A percentile compares a stretch with the other conserved stretches of the same genome.
phyloP scores from a whole-genome alignment of 2,329 filamentous ascomycete species.

The Neopestalotiopsis sp. region DNA sequence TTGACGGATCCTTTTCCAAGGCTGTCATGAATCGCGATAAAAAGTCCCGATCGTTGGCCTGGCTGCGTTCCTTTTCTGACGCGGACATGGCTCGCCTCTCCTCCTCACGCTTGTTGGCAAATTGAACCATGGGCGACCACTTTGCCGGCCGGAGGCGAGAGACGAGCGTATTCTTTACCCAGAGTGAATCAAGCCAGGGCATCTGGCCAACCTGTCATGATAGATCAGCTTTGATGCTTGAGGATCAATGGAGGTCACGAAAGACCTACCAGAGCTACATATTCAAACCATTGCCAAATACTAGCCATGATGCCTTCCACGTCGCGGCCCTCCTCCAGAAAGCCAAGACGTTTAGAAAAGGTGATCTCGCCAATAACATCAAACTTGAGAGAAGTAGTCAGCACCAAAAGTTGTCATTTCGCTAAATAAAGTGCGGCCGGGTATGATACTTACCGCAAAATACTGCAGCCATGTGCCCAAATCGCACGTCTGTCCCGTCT shows the following conservation, averaged over 20 bases:
- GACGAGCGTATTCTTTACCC: neutral
- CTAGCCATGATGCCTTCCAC: constrained; percentile 2
- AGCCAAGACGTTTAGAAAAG: neutral
- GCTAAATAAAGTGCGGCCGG: too few species aligned
- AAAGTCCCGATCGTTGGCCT: too few species aligned
- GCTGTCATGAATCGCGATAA: too few species aligned
- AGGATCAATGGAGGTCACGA: neutral
- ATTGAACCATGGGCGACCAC: too few species aligned
- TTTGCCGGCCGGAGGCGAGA: too few species aligned
- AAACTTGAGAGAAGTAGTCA: neutral
- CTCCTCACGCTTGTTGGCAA: too few species aligned
- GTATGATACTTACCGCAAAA: neutral
- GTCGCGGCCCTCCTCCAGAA: neutral
- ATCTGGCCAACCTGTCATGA: neutral
- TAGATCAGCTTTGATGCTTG: neutral
- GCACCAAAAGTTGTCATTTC: too few species aligned
- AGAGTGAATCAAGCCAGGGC: neutral
- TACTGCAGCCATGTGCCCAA: neutral
- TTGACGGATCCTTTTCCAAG: too few species aligned
- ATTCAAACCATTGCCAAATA: neutral
- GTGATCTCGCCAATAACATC: constrained; percentile 3
- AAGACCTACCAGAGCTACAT: neutral
- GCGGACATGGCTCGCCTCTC: too few species aligned
- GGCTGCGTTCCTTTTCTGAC: too few species aligned
- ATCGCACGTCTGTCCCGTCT: neutral